phyloP scores from a whole-genome alignment of 2,329 filamentous ascomycete genomes.

The Nakataea oryzae region DNA sequence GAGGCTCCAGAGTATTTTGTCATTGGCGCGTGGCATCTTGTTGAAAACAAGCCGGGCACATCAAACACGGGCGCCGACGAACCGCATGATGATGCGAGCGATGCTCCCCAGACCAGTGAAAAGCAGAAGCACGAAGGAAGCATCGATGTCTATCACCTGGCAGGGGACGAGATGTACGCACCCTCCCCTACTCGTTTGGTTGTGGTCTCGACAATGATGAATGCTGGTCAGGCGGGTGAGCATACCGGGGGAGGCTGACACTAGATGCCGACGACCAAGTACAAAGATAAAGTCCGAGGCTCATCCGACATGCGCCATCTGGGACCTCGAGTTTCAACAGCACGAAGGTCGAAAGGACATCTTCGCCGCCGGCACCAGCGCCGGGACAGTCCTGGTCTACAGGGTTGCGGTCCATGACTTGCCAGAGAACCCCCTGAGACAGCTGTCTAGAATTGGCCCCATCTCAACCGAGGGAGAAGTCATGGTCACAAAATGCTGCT shows the following conservation, averaged over 20 bases:
- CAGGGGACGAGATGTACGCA: slow-evolving; percentile 45
- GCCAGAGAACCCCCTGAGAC: slow-evolving; percentile 20
- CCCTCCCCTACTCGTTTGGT: slow-evolving; percentile 1
- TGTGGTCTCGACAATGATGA: neutral
- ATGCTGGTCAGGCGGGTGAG: neutral
- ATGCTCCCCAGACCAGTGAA: neutral
- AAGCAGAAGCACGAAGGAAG: slow-evolving; percentile 63
- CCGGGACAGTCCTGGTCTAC: slow-evolving; percentile 59
- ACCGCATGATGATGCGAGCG: neutral
- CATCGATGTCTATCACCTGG: slow-evolving; percentile 54
- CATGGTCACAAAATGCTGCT: slow-evolving; percentile 63
- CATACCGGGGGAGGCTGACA: neutral
- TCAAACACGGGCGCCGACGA: neutral
- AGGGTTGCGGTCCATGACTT: slow-evolving; percentile 25
- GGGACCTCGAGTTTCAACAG: slow-evolving; percentile 76
- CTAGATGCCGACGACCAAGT: slow-evolving; percentile 22
- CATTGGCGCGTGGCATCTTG: slow-evolving; percentile 40
- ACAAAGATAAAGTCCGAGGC: slow-evolving; percentile 45
- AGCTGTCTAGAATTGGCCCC: slow-evolving; percentile 29
- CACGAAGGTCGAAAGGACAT: slow-evolving; percentile 32
- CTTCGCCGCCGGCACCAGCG: slow-evolving; percentile 70
- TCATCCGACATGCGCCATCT: slow-evolving; percentile 58
- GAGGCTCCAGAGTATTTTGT: slow-evolving; percentile 54
- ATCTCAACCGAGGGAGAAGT: slow-evolving; percentile 41
- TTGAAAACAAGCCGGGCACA: neutral